Base-by-base conservation (phyloP, 345 rosid species). In the Arabis hirsuta region DNA sequence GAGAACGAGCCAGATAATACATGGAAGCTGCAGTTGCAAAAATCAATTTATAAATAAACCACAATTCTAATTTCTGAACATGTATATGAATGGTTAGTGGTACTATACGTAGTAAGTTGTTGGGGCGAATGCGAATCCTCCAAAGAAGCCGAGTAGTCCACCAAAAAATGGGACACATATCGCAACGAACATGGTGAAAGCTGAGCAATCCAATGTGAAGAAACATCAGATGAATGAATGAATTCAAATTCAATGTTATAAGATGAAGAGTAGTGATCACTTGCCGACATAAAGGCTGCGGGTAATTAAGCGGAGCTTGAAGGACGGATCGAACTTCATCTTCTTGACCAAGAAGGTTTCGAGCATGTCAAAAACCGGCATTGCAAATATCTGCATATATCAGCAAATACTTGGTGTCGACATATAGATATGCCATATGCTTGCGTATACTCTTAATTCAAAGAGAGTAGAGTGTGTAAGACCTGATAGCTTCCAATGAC, bases 401-500 rank as follows among this genome's bases (percentile, higher is more conserved):
- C 12, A 59, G 9, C 14, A 26, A 24, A 8, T 10, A 44, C 26
- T 44, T 62, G 10, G 12, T 26, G 36, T 73, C 45, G 27, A 48
- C 27, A 50, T 4, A 55, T 36, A 22, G 24, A 22, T 22, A 22
- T 22, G 24, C 24, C 8, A 22, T 22, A 22, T 22, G 24, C 24
- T 5, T 42, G 47, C 39, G 38, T 3, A 26, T 34, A 16, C 29
- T 56, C 60, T n/a, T 4, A 1, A 20, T n/a, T 22, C 55, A 42
- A n/a, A 4, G 2, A 57, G 2, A 57, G 7, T 36, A 19, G 0
- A 53, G 26, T 58, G 73, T 48, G 47, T 20, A 20, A 22, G 10
- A 88, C 92, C 91, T 93, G 97, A 73, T 94, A 94, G 83, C 97
- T 85, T 73, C 98, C 96, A 27, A 93, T 79, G 55, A 93, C 96